Percentiles rank a stretch among this genome's conserved stretches.
phyloP scores from a whole-genome alignment of 441 rosid species.

The Jatropha podagrica region DNA sequence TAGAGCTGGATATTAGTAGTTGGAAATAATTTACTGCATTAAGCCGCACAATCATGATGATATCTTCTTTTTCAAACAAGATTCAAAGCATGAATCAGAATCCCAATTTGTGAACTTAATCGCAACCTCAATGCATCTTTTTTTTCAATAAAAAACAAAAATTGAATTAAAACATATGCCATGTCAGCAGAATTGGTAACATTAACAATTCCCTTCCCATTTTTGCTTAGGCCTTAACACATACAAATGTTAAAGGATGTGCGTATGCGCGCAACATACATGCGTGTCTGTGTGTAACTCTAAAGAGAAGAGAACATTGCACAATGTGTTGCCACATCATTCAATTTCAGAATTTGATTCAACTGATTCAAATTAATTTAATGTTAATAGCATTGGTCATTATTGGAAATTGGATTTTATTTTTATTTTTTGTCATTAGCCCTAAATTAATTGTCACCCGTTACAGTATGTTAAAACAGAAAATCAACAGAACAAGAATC shows the following conservation, averaged over 20 bases:
- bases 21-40: constrained; percentile 2
- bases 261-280: not conserved
- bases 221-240: not conserved
- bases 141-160: not conserved
- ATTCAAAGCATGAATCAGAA: not conserved
- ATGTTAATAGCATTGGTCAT: too few relatives aligned
- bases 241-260: not conserved
- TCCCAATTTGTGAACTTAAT: not conserved
- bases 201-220: not conserved
- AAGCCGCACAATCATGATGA: constrained; percentile 6
- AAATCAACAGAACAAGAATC: constrained; percentile 14
- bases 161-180: not conserved
- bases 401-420: not conserved
- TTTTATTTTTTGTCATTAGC: not conserved
- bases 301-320: too few relatives aligned
- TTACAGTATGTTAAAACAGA: not conserved
- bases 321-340: too few relatives aligned
- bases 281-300: not conserved
- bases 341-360: too few relatives aligned
- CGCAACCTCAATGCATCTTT: not conserved
- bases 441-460: not conserved
- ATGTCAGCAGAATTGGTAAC: not conserved
- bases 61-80: not conserved
- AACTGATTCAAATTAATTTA: too few relatives aligned
- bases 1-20: constrained; percentile 3